A percentile compares a stretch with the other conserved stretches of the same genome.
Conservation (phyloP, 1,284 basidiomycete genomes). For the Retiboletus flavoniger region DNA sequence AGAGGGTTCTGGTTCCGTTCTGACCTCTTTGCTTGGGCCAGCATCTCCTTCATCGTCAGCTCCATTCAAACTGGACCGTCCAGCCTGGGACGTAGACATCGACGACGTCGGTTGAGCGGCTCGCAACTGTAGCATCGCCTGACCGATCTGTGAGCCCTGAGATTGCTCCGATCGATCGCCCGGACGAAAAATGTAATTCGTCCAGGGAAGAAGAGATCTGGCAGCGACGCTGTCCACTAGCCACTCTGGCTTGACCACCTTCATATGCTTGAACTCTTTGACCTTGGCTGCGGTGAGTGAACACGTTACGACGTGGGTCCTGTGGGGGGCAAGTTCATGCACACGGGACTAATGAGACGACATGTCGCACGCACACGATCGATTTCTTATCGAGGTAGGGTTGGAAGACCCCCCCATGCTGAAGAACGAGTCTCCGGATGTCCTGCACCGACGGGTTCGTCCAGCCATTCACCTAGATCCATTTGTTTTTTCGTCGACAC, state of each 20-base stretch:
- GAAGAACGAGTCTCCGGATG: conserved; percentile 75
- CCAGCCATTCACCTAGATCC: conserved; percentile 80
- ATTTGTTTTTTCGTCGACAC: neutral
- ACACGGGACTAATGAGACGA: neutral
- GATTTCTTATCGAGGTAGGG: conserved; percentile 82
- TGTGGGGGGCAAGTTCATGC: conserved; percentile 30
- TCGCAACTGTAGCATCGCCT: conserved; percentile 16
- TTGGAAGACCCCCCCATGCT: conserved; percentile 82
- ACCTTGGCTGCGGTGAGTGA: conserved; percentile 89
- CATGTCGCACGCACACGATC: conserved; percentile 54
- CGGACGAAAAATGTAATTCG: conserved; percentile 57
- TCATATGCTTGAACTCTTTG: conserved; percentile 85
- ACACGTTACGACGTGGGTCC: conserved; percentile 88
- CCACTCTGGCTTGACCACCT: conserved; percentile 87
- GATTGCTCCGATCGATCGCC: conserved; percentile 46
- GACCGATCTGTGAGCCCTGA: conserved; percentile 46
- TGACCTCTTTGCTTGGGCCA: conserved; percentile 5
- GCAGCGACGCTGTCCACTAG: conserved; percentile 72
- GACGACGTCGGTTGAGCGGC: conserved; percentile 1
- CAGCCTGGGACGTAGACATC: neutral
- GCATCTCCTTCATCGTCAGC: neutral
- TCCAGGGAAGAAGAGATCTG: conserved; percentile 76
- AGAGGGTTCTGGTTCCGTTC: neutral
- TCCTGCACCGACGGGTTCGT: conserved; percentile 88
- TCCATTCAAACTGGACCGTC: neutral